Conservation (phyloP, 2,329 filamentous ascomycete species). For the Aotearoamyces nothofagi region DNA sequence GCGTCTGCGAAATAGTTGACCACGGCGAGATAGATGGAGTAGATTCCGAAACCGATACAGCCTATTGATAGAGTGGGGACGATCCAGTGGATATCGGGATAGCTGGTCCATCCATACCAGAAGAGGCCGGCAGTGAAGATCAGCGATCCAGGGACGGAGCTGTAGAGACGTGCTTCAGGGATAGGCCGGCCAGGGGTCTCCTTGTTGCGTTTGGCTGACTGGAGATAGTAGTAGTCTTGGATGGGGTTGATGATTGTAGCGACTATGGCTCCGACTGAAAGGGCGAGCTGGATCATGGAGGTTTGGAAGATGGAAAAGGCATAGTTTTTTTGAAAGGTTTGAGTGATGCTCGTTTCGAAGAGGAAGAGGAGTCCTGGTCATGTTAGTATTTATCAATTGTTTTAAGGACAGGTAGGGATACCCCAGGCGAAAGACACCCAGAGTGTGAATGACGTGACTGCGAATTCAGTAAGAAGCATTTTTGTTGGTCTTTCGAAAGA, state of each 20-base stretch:
- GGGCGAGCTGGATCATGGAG: slow-evolving; percentile 40
- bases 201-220: background rate
- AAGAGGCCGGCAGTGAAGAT: slow-evolving; percentile 3
- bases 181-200: slow-evolving; percentile 23
- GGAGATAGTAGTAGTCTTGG: background rate
- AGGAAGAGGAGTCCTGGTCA: slow-evolving; percentile 58
- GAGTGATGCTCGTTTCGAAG: slow-evolving; percentile 34
- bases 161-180: slow-evolving; percentile 28
- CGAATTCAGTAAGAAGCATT: slow-evolving; percentile 38
- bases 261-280: slow-evolving; percentile 25
- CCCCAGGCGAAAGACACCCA: slow-evolving; percentile 60
- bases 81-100: slow-evolving; percentile 2
- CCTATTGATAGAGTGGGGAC: background rate
- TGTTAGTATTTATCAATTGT: too few species aligned
- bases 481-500: slow-evolving; percentile 13
- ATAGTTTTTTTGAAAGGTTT: slow-evolving; percentile 47
- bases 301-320: slow-evolving; percentile 40
- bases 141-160: slow-evolving; percentile 23
- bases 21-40: slow-evolving; percentile 3
- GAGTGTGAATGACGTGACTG: slow-evolving; percentile 48
- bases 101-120: slow-evolving; percentile 4
- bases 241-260: slow-evolving; percentile 29
- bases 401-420: too few species aligned
- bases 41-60: slow-evolving; percentile 4
- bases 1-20: slow-evolving; percentile 17